Conservation (phyloP, 768 basidiomycete genomes). For the Rhodosporidiobolus sp. region DNA sequence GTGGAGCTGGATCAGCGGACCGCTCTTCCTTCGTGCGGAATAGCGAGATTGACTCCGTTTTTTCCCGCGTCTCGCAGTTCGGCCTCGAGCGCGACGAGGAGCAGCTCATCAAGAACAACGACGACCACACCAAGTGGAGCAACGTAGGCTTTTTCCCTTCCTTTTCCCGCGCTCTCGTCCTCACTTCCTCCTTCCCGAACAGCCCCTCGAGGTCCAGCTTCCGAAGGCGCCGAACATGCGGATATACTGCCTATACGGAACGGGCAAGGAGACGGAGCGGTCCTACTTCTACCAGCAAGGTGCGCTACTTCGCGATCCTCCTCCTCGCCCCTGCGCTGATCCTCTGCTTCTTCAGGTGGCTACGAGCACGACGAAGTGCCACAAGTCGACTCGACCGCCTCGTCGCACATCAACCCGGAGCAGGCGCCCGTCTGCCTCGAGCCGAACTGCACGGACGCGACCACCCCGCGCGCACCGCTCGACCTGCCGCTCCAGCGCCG, state of each 20-base stretch:
- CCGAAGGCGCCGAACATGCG: constrained; percentile 88
- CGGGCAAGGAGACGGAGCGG: constrained; percentile 73
- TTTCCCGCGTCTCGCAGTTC: constrained; percentile 47
- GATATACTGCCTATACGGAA: constrained; percentile 86
- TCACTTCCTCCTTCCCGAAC: background rate
- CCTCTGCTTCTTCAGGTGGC: constrained; percentile 58
- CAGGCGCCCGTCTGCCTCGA: constrained; percentile 51
- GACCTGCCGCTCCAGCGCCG: constrained; percentile 60
- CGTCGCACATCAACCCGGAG: background rate
- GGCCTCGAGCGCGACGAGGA: constrained; percentile 76
- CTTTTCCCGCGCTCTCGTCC: background rate
- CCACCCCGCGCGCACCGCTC: constrained; percentile 52
- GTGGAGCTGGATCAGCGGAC: too few species aligned
- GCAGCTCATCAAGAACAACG: constrained; percentile 62
- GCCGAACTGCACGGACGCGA: constrained; percentile 53
- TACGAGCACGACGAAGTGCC: constrained; percentile 65
- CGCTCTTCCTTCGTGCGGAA: too few species aligned
- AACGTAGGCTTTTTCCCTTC: constrained; percentile 53
- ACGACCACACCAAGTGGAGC: constrained; percentile 80
- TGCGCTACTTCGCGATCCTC: background rate
- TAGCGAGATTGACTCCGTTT: too few species aligned
- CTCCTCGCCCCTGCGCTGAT: background rate
- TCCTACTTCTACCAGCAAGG: constrained; percentile 30
- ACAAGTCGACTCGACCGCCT: constrained; percentile 5
- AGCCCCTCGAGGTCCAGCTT: constrained; percentile 53